Evolutionary conservation across 495 filamentous ascomycete genomes (phyloP), one percentile per base, ranked within the genome.

Genomic region (Xylaria nigripes): DNA sequence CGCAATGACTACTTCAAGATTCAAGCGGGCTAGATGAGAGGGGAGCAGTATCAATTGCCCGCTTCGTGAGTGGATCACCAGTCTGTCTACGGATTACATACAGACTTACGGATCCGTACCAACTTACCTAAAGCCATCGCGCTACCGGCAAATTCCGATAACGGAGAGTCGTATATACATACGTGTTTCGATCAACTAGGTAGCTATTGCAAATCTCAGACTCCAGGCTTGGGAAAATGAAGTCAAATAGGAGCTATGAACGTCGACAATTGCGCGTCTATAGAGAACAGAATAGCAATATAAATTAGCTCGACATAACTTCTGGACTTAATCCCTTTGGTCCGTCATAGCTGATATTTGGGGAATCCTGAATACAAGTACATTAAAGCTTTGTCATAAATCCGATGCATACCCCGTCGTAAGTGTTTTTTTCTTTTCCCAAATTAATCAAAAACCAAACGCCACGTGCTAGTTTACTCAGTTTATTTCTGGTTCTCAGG

Each of bases 401-500:
- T 13, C 32, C 32, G 32, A 36, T 36, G 32, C 32, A 5, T 36
- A 36, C 32, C 4, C 36, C 61, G 56, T 32, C 56, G 38, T 61
- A 48, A 51, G 56, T 57, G 47, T 23, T 54, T 54, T 60, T 56
- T 49, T 56, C 38, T 47, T n/a, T 52, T 55, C 50, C 55, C 52
- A 61, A 60, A 45, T 30, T 51, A 50, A 44, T 27, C 21, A 41
- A 36, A 55, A n/a, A n/a, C 38, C 45, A 25, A 55, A 55, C 53
- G 53, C 53, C 53, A 29, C 53, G 45, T 38, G 40, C 45, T 49
- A 50, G 15, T 23, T 56, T 55, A 50, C 48, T 61, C 41, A 40
- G 68, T 68, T 78, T 88, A 90, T 74, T 87, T 85, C 75, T 87
- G 84, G 82, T 95, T 95, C 80, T 96, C 90, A 61, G 90, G 90